phyloP scores from a whole-genome alignment of 202 grass and related monocot genomes.

The Hordeum pubiflorum region DNA sequence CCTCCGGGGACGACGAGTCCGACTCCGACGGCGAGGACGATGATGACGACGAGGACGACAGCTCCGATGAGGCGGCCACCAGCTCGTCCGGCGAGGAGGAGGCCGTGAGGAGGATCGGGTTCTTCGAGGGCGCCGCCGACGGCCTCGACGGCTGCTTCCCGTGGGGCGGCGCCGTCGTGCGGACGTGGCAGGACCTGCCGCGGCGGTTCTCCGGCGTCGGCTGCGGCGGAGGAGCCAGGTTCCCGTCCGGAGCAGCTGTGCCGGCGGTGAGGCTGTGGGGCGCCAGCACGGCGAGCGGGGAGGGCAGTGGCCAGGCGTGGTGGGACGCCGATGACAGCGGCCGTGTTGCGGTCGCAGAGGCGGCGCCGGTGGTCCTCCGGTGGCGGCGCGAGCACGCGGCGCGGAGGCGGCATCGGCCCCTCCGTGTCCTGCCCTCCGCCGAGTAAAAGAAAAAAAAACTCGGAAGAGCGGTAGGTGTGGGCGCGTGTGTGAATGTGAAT shows the following conservation, averaged over 20 bases:
- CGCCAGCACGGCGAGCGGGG: constrained; percentile 28
- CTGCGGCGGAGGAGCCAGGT: not conserved
- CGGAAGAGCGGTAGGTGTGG: not conserved
- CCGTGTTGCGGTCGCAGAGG: not conserved
- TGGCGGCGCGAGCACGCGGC: constrained; percentile 26
- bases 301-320: not conserved
- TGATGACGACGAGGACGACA: not conserved
- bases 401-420: not conserved
- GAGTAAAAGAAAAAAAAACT: not conserved
- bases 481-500: constrained; percentile 15
- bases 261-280: constrained; percentile 30
- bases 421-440: not conserved
- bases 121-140: not conserved
- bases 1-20: constrained; percentile 27
- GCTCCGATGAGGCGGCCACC: not conserved
- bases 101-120: constrained; percentile 16
- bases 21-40: not conserved
- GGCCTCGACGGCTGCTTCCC: constrained; percentile 22
- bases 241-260: not conserved
- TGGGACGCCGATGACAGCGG: constrained; percentile 33
- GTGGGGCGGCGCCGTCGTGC: constrained; percentile 42
- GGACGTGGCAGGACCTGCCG: constrained; percentile 35
- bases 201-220: not conserved
- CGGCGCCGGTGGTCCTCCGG: constrained; percentile 18
- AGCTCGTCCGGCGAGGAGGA: constrained; percentile 16